Conservation (phyloP, 768 basidiomycete species). For the Mycena rosella region DNA sequence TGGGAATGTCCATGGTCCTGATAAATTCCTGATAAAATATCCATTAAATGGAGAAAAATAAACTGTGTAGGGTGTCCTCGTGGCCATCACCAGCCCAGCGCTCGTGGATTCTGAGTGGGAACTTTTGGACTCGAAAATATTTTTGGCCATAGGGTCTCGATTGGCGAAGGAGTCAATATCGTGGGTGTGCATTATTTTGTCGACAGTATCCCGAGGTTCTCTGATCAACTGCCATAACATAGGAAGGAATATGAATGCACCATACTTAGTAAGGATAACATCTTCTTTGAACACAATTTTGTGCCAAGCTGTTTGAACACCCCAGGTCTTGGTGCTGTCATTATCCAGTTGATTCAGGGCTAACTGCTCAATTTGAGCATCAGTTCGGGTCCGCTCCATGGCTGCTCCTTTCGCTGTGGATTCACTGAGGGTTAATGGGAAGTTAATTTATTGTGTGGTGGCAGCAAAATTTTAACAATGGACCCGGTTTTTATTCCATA, state of each 20-base stretch:
- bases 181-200: constrained; percentile 46
- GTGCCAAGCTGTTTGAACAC: constrained; percentile 33
- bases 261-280: constrained; percentile 21
- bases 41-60: no score
- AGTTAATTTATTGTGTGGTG: no score
- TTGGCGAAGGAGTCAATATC: constrained; percentile 44
- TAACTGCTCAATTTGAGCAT: constrained; percentile 23
- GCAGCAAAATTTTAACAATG: not conserved
- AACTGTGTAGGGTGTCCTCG: constrained; percentile 53
- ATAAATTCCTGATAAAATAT: no score
- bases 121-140: constrained; percentile 41
- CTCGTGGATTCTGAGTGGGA: constrained; percentile 50
- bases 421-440: constrained; percentile 12
- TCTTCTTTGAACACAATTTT: constrained; percentile 28
- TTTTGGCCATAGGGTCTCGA: constrained; percentile 47
- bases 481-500: constrained; percentile 25
- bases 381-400: constrained; percentile 23
- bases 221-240: no score
- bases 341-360: constrained; percentile 35
- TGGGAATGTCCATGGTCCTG: no score
- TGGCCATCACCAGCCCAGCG: constrained; percentile 55
- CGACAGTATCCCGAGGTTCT: constrained; percentile 39
- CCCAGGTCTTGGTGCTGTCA: constrained; percentile 30
- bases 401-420: constrained; percentile 34
- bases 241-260: no score